Evolutionary conservation across 805 yeast species (phyloP), one percentile per base, ranked within the genome.

Genomic region (Starmera amethionina): DNA sequence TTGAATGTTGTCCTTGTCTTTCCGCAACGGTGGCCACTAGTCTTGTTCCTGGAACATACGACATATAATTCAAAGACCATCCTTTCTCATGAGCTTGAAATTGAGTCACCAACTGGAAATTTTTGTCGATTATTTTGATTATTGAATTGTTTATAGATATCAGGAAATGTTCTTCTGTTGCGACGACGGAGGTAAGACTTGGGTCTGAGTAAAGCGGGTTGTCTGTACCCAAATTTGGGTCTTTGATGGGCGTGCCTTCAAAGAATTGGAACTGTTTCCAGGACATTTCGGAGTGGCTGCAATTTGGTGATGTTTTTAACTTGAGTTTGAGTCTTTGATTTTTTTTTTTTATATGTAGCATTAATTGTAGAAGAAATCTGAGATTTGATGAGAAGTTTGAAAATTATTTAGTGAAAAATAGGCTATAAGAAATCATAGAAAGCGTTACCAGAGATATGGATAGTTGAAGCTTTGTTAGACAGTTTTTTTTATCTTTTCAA

Each of bases 221-320:
- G 4, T 67, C 68, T 0, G 81, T 66, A 7, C 80, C 79, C 42
- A 73, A 70, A 43, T 73, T 65, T 5, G 97, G 97, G 55, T 93
- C 98, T 45, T 79, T 64, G 15, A 93, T 82, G 6, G 96, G 96
- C 0, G 79, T 70, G 31, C 75, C 70, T 40, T 87, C 96, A 58
- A 83, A 88, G 59, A 90, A 83, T 45, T 85, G 86, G 60, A 90
- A 84, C 54, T 84, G 95, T 44, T 90, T 68, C 89, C 89, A 83
- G 8, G 65, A 53, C 59, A 54, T 53, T 22, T 9, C 15, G 19
- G 30, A 14, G 35, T 25, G 11, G 9, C n/a, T n/a, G n/a, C 10
- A 14, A 32, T 31, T 18, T 19, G 15, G 30, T 10, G 2, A 4
- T 18, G 32, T 30, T 18, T 32, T 16, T 22, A n/a, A n/a, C n/a